Percentiles rank a stretch among this genome's conserved stretches.
Evolutionary conservation across 1,284 basidiomycete species (phyloP).

Genomic region (Microbotryomycetes sp.): DNA sequence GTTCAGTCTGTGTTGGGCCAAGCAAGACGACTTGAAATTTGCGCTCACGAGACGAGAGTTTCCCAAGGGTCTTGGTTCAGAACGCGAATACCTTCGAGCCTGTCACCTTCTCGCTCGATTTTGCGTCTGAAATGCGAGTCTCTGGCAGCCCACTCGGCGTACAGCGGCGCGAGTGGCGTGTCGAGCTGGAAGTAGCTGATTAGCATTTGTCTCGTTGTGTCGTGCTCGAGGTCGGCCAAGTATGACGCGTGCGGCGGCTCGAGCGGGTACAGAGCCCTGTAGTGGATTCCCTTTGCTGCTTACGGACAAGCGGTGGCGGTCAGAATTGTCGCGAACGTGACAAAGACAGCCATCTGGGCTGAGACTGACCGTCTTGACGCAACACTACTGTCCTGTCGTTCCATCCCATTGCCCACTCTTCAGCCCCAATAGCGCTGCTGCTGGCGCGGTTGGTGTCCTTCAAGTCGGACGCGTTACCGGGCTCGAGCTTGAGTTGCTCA

Average conservation of each 20-base stretch:
- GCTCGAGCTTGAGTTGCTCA: not conserved
- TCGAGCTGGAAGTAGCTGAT: conserved; percentile 84
- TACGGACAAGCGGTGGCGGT: not conserved
- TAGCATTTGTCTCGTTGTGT: conserved; percentile 67
- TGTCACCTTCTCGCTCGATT: conserved; percentile 52
- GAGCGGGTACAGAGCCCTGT: conserved; percentile 28
- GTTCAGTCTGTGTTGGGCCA: not conserved
- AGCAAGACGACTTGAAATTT: not conserved
- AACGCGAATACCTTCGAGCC: conserved; percentile 57
- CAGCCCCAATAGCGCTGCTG: not conserved
- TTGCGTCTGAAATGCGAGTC: conserved; percentile 67
- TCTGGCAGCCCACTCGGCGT: conserved; percentile 61
- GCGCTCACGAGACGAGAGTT: conserved; percentile 74
- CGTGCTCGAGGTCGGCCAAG: conserved; percentile 45
- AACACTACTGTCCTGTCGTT: conserved; percentile 34
- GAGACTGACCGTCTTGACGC: conserved; percentile 34
- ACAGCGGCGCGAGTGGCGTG: conserved; percentile 64
- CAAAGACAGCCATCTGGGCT: not conserved
- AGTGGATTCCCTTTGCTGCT: conserved; percentile 29
- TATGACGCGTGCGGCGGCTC: conserved; percentile 37
- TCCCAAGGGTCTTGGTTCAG: conserved; percentile 94
- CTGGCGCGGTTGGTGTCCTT: no score
- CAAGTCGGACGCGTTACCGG: not conserved
- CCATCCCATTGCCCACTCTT: conserved; percentile 34
- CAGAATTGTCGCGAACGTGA: not conserved